Evolutionary conservation across 108 stramenopile species (phyloP), one percentile per base, ranked within the genome.

Genomic region (Cyclotella cryptica): DNA sequence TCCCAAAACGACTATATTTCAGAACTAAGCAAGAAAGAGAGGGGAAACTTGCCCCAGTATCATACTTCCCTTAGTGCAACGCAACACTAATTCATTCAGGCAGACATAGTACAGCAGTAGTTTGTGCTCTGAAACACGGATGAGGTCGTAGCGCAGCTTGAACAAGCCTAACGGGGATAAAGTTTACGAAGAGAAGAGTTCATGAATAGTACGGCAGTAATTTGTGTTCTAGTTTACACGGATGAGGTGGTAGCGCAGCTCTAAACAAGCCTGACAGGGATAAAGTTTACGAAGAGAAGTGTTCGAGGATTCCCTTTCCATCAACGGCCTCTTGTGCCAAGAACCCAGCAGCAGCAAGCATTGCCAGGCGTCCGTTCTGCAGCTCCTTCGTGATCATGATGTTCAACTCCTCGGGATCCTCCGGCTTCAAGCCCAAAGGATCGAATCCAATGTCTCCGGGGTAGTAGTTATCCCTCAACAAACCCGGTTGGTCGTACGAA

Each of bases 371-470:
- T 15, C 81, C 81, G 52, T 83, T 83, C 74, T 83, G 73, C 17
- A 83, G 49, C 76, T 83, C 81, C 49, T 70, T 69, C 54, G 91
- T 95, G 27, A 87, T 87, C 89, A 96, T 89, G 57, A 57, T 43
- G 52, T 73, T 28, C 43, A 91, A 83, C 44, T 84, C 93, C 44
- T 82, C 86, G n/a, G 86, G 72, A 54, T 90, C 86, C 54, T 76
- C 58, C n/a, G 96, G 96, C 77, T 81, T 88, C 65, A 95, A 77
- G 59, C 89, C 89, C 59, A 94, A 89, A 14, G 95, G 95, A 80
- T 96, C 95, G 65, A 94, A 96, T 49, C 88, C 89, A 68, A 96
- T 71, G 75, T 96, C 88, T 59, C 92, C 92, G 1, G 92, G 90
- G 70, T 76, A 75, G 86, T 91, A 93, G 44, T 88, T 80, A 0